These are phyloP conservation scores for Gymnopilus dilepis DNA, from an alignment of 768 basidiomycete species.

Conservation along the genomic window DNA sequence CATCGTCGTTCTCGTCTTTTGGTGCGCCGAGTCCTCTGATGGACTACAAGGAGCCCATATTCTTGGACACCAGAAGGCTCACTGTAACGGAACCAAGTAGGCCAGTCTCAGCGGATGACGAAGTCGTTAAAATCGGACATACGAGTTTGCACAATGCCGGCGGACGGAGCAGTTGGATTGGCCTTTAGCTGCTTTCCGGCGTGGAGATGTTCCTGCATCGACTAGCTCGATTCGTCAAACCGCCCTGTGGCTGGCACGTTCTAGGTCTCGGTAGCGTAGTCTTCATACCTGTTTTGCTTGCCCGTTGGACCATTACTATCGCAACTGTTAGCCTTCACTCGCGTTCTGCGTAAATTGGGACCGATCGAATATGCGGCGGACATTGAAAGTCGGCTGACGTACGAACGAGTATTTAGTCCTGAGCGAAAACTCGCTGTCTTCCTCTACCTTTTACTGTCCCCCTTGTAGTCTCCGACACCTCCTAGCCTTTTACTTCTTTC, in stretches of 20 bases:
- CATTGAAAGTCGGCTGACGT: constrained; percentile 36
- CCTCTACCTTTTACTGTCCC: constrained; percentile 7
- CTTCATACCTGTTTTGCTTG: not conserved
- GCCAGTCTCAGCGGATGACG: constrained; percentile 30
- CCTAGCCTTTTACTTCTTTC: constrained; percentile 15
- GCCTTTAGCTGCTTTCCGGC: constrained; percentile 60
- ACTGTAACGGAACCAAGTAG: constrained; percentile 17
- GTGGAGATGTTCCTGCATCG: too few relatives aligned
- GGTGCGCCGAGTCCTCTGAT: constrained; percentile 69
- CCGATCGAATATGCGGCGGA: constrained; percentile 34
- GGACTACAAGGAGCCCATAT: constrained; percentile 60
- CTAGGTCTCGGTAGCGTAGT: not conserved
- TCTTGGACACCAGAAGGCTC: constrained; percentile 26
- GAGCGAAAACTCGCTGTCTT: constrained; percentile 5
- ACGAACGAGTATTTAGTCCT: constrained; percentile 29
- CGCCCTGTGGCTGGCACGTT: not conserved
- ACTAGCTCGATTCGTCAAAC: not conserved
- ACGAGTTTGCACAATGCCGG: constrained; percentile 91
- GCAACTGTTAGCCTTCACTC: constrained; percentile 3
- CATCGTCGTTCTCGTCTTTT: constrained; percentile 29
- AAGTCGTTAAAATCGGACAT: constrained; percentile 90
- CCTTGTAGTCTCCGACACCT: constrained; percentile 17
- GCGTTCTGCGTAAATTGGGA: not conserved
- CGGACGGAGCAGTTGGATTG: constrained; percentile 94
- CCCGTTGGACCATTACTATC: not conserved